Base-by-base conservation (phyloP, 2,329 filamentous ascomycete species). In the Hansfordia pulvinata region DNA sequence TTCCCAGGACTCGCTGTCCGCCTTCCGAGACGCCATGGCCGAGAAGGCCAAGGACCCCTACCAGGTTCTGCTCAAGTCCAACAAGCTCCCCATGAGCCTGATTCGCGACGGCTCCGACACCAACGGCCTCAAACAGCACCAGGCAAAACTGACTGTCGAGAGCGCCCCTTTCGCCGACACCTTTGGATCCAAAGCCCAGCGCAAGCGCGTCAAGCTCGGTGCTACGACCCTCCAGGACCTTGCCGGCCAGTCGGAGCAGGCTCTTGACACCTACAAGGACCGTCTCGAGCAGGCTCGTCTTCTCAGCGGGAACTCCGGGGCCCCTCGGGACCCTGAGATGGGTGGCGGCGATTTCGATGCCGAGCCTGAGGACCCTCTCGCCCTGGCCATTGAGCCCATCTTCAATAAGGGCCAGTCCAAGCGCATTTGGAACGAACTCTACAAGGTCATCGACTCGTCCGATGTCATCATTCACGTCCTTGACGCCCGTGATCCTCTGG, bases 401-500 rank as follows among this genome's bases (percentile, higher is more conserved):
- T 96, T 96, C 55, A 78, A 70, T 41, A 96, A 96, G 57, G 90
- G 90, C 11, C 86, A 93, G 52, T 88, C 78, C 46, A 93, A 93
- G 56, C 70, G 90, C 38, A 93, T 93, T 40, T 93, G 84, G 86
- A 96, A 96, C 56, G 88, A 98, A 50, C 60, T 96, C 6, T 76
- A 52, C 27, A 42, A 46, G 21, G 42, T 47, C 12, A 32, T 47
- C 3, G 43, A 47, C 17, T 29, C 27, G 3, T 90, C 81, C 8
- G 90, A 98, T 53, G 88, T 98, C 19, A 74, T 98, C 23, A 78
- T 98, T n/a, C 90, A 94, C 44, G 81, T 93, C 10, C 60, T 93
- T 2, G 88, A 94, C 52, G 85, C 86, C 20, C 69, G 85, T 54
- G 85, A 93, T 52, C 86, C 85, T 3, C 58, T 88, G 8, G 90